Evolutionary conservation across 192 early-diverging fungal species (phyloP).

Genomic region (Mortierella alpina): DNA sequence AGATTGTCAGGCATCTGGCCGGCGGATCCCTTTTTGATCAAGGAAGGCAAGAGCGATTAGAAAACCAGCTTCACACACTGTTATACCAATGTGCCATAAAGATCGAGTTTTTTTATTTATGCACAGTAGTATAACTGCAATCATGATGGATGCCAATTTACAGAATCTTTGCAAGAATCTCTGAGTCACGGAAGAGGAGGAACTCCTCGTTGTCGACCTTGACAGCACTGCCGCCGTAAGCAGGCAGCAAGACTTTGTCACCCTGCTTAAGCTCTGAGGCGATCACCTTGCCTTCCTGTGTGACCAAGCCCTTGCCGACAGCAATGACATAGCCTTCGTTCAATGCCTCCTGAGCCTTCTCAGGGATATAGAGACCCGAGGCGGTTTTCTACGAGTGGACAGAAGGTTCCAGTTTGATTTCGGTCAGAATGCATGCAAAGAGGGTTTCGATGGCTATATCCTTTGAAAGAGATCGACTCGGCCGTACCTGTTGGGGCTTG

Average conservation of each 20-base stretch:
- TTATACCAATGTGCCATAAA: too few relatives aligned
- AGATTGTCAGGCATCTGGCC: slow-evolving; percentile 35
- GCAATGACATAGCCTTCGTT: slow-evolving; percentile 96
- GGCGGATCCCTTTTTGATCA: slow-evolving; percentile 40
- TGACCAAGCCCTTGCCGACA: slow-evolving; percentile 87
- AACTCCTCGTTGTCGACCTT: slow-evolving; percentile 91
- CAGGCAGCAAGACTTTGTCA: slow-evolving; percentile 92
- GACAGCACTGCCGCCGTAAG: slow-evolving; percentile 85
- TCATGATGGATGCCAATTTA: slow-evolving; percentile 2
- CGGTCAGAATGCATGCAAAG: not conserved
- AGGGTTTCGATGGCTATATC: too few relatives aligned
- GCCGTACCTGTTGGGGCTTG: slow-evolving; percentile 83
- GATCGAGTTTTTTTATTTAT: too few relatives aligned
- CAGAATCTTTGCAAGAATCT: slow-evolving; percentile 91
- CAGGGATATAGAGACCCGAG: slow-evolving; percentile 93
- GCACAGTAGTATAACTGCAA: too few relatives aligned
- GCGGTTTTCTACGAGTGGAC: slow-evolving; percentile 80
- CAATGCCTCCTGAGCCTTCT: slow-evolving; percentile 94
- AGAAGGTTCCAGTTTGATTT: not conserved
- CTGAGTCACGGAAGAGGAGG: slow-evolving; percentile 88
- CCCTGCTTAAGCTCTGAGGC: slow-evolving; percentile 85
- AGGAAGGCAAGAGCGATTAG: slow-evolving; percentile 20
- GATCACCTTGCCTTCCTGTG: slow-evolving; percentile 80
- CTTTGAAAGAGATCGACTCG: not conserved
- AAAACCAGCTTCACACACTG: too few relatives aligned